Evolutionary conservation across 805 yeast species (phyloP).

Genomic region (Suhomyces pyralidae): DNA sequence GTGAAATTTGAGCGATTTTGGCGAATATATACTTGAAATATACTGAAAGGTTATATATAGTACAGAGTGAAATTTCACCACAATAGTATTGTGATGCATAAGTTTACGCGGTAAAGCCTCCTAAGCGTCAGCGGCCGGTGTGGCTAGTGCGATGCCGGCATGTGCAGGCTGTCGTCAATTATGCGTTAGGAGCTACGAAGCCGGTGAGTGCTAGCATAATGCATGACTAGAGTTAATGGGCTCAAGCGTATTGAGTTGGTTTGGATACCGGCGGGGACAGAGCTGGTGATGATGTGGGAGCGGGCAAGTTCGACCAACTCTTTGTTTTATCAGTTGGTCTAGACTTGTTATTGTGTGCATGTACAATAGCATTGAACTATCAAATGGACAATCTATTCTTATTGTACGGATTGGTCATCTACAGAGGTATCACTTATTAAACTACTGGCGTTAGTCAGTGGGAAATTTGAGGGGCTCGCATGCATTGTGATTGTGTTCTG

Average conservation of each 20-base stretch:
- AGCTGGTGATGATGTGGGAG: background rate
- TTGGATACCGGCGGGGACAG: background rate
- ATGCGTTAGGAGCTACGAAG: background rate
- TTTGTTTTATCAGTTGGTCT: background rate
- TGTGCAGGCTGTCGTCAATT: background rate
- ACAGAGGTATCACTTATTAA: background rate
- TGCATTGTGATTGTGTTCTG: background rate
- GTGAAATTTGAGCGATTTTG: background rate
- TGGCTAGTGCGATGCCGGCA: background rate
- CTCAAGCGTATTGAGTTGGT: background rate
- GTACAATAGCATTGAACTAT: background rate
- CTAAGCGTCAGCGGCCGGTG: background rate
- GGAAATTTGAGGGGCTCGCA: background rate
- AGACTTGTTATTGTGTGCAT: background rate
- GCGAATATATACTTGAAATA: background rate
- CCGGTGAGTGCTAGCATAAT: background rate
- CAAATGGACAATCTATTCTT: background rate
- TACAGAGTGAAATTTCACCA: slow-evolving; percentile 1
- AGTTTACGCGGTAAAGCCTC: background rate
- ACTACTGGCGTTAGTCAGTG: background rate
- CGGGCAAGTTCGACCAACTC: background rate
- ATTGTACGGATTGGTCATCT: background rate
- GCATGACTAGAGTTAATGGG: background rate
- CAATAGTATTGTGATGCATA: slow-evolving; percentile 2
- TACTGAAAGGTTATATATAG: background rate